A percentile compares a stretch with the other conserved stretches of the same genome.
phyloP scores from a whole-genome alignment of 83 land plant genomes.

The Larix sibirica region DNA sequence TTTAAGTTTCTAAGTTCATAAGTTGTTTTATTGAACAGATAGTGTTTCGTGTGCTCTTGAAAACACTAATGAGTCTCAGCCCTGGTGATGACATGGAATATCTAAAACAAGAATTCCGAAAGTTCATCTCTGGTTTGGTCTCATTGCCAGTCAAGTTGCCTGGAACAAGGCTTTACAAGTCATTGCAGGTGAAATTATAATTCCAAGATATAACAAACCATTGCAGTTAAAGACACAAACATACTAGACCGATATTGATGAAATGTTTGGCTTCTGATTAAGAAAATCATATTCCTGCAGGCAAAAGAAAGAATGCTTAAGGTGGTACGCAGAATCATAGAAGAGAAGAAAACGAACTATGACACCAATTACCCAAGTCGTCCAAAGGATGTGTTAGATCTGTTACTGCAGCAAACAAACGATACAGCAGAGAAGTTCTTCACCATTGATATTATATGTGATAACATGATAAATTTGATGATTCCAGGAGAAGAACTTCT shows the following conservation, averaged over 20 bases:
- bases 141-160: constrained; percentile 61
- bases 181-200: constrained; percentile 51
- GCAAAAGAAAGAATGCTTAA: constrained; percentile 59
- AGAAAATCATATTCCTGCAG: constrained; percentile 21
- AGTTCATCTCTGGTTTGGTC: constrained; percentile 60
- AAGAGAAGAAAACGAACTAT: constrained; percentile 20
- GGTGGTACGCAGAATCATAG: constrained; percentile 42
- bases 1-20: background rate
- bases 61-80: constrained; percentile 49
- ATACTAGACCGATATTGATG: background rate
- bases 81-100: constrained; percentile 57
- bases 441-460: constrained; percentile 46
- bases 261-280: background rate
- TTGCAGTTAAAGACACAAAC: background rate
- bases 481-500: constrained; percentile 75
- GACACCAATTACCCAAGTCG: background rate
- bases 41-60: constrained; percentile 60
- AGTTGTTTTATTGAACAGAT: constrained; percentile 33
- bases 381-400: constrained; percentile 49
- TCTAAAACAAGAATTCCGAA: constrained; percentile 50
- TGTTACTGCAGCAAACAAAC: constrained; percentile 37
- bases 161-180: constrained; percentile 50
- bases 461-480: constrained; percentile 69
- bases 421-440: constrained; percentile 16
- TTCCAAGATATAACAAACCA: background rate